Base-by-base conservation (phyloP, 352 stramenopile genomes). In the Globisporangium alternatum region DNA sequence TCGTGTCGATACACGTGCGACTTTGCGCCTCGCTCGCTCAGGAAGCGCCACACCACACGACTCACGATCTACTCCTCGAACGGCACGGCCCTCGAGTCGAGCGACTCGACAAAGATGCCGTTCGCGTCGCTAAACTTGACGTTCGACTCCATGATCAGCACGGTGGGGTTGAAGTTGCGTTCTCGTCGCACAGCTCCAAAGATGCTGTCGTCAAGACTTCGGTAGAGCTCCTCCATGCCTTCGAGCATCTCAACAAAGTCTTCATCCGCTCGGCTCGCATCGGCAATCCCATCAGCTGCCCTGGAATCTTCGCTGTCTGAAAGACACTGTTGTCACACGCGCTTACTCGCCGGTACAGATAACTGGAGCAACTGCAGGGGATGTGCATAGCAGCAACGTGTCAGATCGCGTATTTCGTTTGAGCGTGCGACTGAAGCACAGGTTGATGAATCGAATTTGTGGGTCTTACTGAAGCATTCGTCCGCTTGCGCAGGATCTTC, bases 401-500 rank as follows among this genome's bases (percentile, higher is more conserved):
- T 33, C 45, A 31, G n/a, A 8, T 30, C n/a, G 15, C n/a, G 28
- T 22, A 25, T 31, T 53, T 21, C 21, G 30, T 53, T 4, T 53
- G n/a, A 31, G 21, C 1, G 21, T 31, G 45, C 3, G 45, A 19
- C 21, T 53, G 21, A 21, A 31, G 45, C 45, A 53, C 21, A 5
- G 10, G 45, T 28, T 53, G 33, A 39, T 39, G 33, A 39, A 1
- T 31, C 10, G 21, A 8, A 39, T 35, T 30, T 9, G 21, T 33
- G 19, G 21, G 45, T 53, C 45, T 53, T 53, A 53, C 45, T 25
- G 7, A n/a, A 5, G 45, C 21, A 21, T 15, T 65, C 22, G 45
- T 30, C 31, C 66, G 58, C 33, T 71, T 71, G 19, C 47, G 56
- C 6, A 77, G 52, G 48, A 71, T 63, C 51, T 65, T 61, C 60